Base-by-base conservation (phyloP, 2,329 filamentous ascomycete genomes). In the Lachnellula hyalina region DNA sequence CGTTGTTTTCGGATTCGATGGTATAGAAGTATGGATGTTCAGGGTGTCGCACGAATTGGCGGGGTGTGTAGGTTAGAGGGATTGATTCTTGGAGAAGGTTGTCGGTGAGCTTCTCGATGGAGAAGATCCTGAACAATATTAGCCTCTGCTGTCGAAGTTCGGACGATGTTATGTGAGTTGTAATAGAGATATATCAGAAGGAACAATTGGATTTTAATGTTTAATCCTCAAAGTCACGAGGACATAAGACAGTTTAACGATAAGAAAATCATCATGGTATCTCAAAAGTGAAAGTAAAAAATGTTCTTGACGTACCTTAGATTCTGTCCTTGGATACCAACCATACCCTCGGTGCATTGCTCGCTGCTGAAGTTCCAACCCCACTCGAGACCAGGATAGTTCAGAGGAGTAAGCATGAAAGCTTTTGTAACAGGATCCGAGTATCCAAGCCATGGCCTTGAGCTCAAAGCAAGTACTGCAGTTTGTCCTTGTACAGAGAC, bases 341-440 rank as follows among this genome's bases (percentile, higher is more conserved):
- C 93, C 78, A 96, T 93, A 53, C 92, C 92, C 73, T 96, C 89
- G 44, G 88, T 85, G 66, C 92, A 96, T 71, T 96, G 89, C 69
- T 96, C 90, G 68, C 92, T 96, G 71, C 89, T 93, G 69, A 99
- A 97, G 65, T 94, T 96, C 87, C 92, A 96, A 3, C 89, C 92
- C 78, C 90, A 96, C 71, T 96, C 91, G 28, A 99, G 81, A 41
- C 87, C 85, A 51, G 87, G 85, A 66, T 96, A 96, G 70, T 89
- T 90, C 32, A 99, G 75, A 0, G 95, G 94, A 1, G 93, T 96
- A 63, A 97, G 85, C 73, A 95, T 90, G 67, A 96, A 96, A 38
- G 86, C 86, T 67, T 89, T 90, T 2, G 88, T 92, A 56, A 92
- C 86, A 2, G 89, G 85, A 65, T 97, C 90, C 0, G 91, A 87